Evolutionary conservation across 179 eudicot genomes (phyloP).

Genomic region (Silene vulgaris): DNA sequence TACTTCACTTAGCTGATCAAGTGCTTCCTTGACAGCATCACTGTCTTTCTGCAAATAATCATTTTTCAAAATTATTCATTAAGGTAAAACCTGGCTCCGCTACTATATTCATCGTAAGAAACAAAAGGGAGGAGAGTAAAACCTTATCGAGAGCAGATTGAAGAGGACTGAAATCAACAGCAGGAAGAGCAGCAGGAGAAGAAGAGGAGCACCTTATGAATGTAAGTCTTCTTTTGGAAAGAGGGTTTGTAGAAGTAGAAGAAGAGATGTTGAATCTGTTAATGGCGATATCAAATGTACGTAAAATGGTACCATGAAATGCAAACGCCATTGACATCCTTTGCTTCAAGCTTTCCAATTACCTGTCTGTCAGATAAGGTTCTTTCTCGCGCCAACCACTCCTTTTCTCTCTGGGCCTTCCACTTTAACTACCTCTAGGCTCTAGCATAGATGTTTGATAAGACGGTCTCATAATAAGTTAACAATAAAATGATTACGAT

Average conservation of each 20-base stretch:
- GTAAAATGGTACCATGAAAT: conserved; percentile 16
- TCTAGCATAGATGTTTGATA: neutral
- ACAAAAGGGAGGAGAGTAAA: conserved; percentile 13
- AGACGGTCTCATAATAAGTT: no score
- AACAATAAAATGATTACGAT: no score
- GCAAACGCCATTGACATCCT: conserved; percentile 30
- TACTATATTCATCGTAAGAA: neutral
- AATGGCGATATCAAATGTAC: conserved; percentile 11
- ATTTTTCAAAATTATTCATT: no score
- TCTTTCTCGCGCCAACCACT: conserved; percentile 12
- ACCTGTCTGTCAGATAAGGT: conserved; percentile 18
- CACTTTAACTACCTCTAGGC: neutral
- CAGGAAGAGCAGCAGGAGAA: conserved; percentile 56
- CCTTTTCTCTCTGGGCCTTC: neutral
- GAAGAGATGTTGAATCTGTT: conserved; percentile 13
- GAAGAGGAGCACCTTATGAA: conserved; percentile 32
- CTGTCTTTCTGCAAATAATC: conserved; percentile 60
- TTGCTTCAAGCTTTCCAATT: conserved; percentile 11
- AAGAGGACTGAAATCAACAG: conserved; percentile 57
- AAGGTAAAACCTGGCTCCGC: no score
- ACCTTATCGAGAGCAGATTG: conserved; percentile 74
- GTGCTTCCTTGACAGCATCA: conserved; percentile 84
- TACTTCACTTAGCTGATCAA: conserved; percentile 67
- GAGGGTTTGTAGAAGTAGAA: conserved; percentile 11
- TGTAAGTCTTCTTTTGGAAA: conserved; percentile 17